Conservation (phyloP, 1,284 basidiomycete genomes). For the Sporisorium graminicola region DNA sequence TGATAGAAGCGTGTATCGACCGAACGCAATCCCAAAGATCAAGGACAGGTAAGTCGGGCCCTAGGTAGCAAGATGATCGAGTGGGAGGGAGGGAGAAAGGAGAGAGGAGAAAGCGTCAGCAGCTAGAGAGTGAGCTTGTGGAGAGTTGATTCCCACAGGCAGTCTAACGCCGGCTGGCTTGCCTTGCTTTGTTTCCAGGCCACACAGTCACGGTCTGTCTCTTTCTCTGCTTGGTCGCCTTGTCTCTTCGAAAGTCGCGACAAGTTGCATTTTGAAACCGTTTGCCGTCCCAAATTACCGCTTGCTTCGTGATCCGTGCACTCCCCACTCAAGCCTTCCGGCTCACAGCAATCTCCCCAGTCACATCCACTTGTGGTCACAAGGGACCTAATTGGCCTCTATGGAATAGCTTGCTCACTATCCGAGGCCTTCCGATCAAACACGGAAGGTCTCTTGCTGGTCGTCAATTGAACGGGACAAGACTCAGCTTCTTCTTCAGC, state of each 20-base stretch:
- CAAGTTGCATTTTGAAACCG: not conserved
- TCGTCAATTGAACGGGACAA: not conserved
- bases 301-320: conserved; percentile 1
- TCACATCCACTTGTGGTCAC: not conserved
- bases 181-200: not conserved
- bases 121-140: not conserved
- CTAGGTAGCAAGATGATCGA: not conserved
- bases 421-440: not conserved
- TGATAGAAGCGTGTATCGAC: not conserved
- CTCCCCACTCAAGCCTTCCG: not conserved
- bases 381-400: not conserved
- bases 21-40: not conserved
- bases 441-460: not conserved
- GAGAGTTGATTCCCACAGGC: not conserved
- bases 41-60: not conserved
- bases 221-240: not conserved
- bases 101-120: conserved; percentile 1
- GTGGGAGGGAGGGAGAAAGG: not conserved
- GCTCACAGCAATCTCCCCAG: not conserved
- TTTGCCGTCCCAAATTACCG: not conserved
- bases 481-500: not conserved
- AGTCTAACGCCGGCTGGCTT: conserved; percentile 2
- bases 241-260: conserved; percentile 11
- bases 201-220: not conserved
- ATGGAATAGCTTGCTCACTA: too few species aligned